These are phyloP conservation scores for Trichoderma gracile DNA, from an alignment of 2,329 filamentous ascomycete genomes.

Conservation along the genomic window DNA sequence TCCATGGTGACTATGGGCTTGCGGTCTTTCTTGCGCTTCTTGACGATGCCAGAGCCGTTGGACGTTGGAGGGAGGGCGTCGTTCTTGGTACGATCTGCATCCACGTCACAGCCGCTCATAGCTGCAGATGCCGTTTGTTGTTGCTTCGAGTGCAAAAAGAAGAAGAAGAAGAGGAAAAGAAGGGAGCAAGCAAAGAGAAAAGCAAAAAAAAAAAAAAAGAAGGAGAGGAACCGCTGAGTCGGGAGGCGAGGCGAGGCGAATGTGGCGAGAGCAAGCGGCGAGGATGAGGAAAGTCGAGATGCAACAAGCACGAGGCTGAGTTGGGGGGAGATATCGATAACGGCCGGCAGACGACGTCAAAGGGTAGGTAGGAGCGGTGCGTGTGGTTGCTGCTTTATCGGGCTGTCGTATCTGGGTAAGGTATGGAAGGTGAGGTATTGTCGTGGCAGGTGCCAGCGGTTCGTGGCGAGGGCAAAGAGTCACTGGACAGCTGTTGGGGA, in stretches of 20 bases:
- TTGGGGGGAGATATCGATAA: slow-evolving; percentile 3
- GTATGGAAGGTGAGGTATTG: no score
- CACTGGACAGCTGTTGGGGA: no score
- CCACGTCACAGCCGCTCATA: slow-evolving; percentile 36
- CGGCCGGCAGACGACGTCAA: background rate
- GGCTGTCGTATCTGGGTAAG: background rate
- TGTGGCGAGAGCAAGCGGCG: background rate
- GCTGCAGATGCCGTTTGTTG: slow-evolving; percentile 9
- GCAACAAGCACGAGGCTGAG: background rate
- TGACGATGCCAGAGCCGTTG: slow-evolving; percentile 44
- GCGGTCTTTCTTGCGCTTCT: slow-evolving; percentile 75
- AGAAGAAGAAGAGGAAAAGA: background rate
- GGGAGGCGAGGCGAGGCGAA: background rate
- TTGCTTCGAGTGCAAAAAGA: background rate
- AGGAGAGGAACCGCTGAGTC: no score
- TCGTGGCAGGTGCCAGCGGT: no score
- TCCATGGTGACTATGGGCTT: slow-evolving; percentile 78
- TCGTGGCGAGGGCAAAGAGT: no score
- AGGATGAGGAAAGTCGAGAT: background rate
- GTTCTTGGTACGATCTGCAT: slow-evolving; percentile 34
- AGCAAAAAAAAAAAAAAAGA: background rate
- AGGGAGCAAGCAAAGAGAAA: no score
- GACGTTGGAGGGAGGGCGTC: slow-evolving; percentile 26
- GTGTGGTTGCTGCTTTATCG: background rate
- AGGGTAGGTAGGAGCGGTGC: background rate